Conservation (phyloP, 345 rosid species). For the Rubroshorea leprosula region DNA sequence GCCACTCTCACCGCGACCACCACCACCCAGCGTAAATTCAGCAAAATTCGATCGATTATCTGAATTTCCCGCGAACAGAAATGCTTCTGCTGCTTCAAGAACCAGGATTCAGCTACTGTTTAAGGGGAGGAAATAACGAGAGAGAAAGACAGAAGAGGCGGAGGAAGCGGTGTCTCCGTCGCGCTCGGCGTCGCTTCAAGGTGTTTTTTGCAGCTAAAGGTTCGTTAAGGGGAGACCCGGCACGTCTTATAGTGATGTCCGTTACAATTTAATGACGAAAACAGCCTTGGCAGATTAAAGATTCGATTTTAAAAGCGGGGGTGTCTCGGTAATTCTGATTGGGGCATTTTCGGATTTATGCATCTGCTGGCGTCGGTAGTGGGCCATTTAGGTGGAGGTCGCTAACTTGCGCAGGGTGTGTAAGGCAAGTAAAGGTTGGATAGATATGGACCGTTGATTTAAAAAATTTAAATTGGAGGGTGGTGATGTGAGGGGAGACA, state of each 20-base stretch:
- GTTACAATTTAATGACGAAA: constrained; percentile 8
- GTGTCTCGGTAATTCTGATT: constrained; percentile 12
- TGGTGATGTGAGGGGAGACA: constrained; percentile 5
- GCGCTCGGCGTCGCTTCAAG: constrained; percentile 6
- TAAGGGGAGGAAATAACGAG: constrained; percentile 15
- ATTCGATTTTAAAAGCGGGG: neutral
- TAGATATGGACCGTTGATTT: constrained; percentile 41
- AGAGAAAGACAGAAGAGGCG: constrained; percentile 5
- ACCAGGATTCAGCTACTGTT: neutral
- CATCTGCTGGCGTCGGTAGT: too few relatives aligned
- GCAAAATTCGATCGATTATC: neutral
- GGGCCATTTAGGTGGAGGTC: neutral
- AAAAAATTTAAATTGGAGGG: neutral
- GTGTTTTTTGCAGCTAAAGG: constrained; percentile 35
- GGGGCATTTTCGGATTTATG: too few relatives aligned
- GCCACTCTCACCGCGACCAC: constrained; percentile 19
- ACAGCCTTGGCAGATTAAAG: neutral
- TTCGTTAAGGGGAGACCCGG: constrained; percentile 11
- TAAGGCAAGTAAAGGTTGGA: constrained; percentile 19
- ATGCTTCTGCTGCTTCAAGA: neutral
- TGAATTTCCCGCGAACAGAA: neutral
- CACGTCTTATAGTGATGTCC: constrained; percentile 24
- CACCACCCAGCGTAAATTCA: neutral
- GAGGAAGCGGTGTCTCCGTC: neutral
- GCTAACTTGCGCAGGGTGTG: constrained; percentile 28